Evolutionary conservation across 2,329 filamentous ascomycete genomes (phyloP), one percentile per base, ranked within the genome.

Genomic region (Acrocalymma vagum): DNA sequence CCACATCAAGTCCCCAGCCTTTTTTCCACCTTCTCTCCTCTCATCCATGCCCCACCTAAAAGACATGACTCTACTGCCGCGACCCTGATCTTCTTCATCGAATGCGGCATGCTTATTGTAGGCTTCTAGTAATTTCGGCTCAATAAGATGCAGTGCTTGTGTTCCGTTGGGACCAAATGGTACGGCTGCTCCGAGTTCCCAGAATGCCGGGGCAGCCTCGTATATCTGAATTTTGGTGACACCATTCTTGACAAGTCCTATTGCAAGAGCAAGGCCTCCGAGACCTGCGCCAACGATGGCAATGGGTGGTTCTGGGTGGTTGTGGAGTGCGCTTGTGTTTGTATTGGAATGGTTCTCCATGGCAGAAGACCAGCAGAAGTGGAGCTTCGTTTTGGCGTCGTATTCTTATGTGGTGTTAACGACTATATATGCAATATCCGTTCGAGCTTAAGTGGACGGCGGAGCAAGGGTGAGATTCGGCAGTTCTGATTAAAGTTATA

Each of bases 271-370:
- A 18, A 63, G 48, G n/a, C 63, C 62, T 9, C 53, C 60, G 14
- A 67, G 49, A 16, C 62, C 62, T 5, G 58, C 63, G 13, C 63
- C 60, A 9, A 63, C 27, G 31, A 67, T 60, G n/a, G n/a, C n/a
- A n/a, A n/a, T n/a, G n/a, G n/a, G n/a, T n/a, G n/a, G n/a, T n/a
- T n/a, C n/a, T n/a, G n/a, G n/a, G n/a, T n/a, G n/a, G n/a, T n/a
- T n/a, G n/a, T n/a, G n/a, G n/a, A n/a, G n/a, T n/a, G n/a, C n/a
- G n/a, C n/a, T n/a, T n/a, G n/a, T n/a, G n/a, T n/a, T n/a, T n/a
- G n/a, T n/a, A n/a, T n/a, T n/a, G n/a, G n/a, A n/a, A n/a, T n/a
- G n/a, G n/a, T n/a, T n/a, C n/a, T n/a, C n/a, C n/a, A n/a, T n/a
- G n/a, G n/a, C n/a, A n/a, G n/a, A n/a, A n/a, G n/a, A n/a, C n/a